Percentiles rank a stretch among this genome's conserved stretches.
Conservation (phyloP, 306 rosid genomes). For the Echinosophora koreensis region DNA sequence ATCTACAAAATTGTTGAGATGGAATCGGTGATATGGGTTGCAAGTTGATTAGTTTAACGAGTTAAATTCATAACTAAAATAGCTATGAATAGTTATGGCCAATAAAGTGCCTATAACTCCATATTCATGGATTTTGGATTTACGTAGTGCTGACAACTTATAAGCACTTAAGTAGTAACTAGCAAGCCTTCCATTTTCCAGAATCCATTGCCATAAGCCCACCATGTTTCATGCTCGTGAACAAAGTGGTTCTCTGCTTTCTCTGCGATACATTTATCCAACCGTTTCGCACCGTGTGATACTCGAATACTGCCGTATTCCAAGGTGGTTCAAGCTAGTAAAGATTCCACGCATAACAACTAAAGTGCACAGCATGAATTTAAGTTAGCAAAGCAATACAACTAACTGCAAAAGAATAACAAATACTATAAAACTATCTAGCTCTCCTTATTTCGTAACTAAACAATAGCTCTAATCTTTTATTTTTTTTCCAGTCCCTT, state of each 20-base stretch:
- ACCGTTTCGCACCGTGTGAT: no score
- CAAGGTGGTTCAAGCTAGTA: constrained; percentile 7
- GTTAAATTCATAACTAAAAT: no score
- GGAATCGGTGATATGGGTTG: no score
- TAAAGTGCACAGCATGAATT: constrained; percentile 33
- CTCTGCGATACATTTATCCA: background rate
- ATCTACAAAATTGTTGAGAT: no score
- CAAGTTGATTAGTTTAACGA: no score
- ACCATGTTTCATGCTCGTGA: background rate
- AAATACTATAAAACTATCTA: constrained; percentile 36
- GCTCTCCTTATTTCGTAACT: constrained; percentile 41
- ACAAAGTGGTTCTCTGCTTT: background rate
- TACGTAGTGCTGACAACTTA: no score
- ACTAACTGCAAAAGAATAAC: constrained; percentile 35
- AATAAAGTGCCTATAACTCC: no score
- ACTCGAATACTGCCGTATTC: background rate
- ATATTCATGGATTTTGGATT: no score
- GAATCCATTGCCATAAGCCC: background rate
- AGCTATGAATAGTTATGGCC: no score
- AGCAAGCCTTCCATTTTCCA: background rate
- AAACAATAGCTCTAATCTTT: background rate
- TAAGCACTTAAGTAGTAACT: no score
- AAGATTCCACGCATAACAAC: constrained; percentile 26
- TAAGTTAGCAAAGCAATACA: constrained; percentile 33
- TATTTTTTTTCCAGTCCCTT: constrained; percentile 35